Evolutionary conservation across 139 green algal species (phyloP), one percentile per base, ranked within the genome.

Genomic region (Tetraselmis striata): DNA sequence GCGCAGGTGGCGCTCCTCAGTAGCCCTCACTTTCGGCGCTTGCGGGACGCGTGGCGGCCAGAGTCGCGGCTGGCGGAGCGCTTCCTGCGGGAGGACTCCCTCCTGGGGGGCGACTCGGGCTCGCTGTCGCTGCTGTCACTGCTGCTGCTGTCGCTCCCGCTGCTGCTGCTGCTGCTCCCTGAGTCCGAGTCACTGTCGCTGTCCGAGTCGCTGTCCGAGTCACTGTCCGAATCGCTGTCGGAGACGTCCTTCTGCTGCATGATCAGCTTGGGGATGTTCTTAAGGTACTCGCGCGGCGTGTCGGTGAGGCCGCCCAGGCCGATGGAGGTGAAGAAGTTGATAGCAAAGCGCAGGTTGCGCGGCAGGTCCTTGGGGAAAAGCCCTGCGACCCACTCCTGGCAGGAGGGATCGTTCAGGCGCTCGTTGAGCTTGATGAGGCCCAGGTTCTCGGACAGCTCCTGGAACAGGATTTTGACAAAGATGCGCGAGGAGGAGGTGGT

Each of bases 281-380:
- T 95, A 25, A 97, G 88, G 77, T 92, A 30, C 77, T 95, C 94
- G 59, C 97, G 94, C 92, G 98, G 93, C 74, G 81, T 79, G 83
- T 98, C 97, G 1, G 97, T 99, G 25, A 99, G 88, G 59, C 94
- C 95, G 27, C 97, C 97, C 79, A 99, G 93, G 29, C 97, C 97
- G 84, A 99, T 99, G 58, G 93, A 98, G 25, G 96, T 99, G 92
- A 99, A 99, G 89, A 99, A 99, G 91, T 99, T 99, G 93, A 99
- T 99, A 86, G 93, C 82, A 89, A 99, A 99, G 80, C 97, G 91
- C 91, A 98, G 95, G 92, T 99, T 95, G 74, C 88, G 87, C n/a
- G 92, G 84, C 25, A 83, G 87, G 87, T 95, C 92, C 74, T 91
- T 91, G 25, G 97, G 97, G 90, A 99, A 98, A n/a, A 99, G 82